Evolutionary conservation across 2,329 filamentous ascomycete genomes (phyloP).

Genomic region (Fusarium sp.): DNA sequence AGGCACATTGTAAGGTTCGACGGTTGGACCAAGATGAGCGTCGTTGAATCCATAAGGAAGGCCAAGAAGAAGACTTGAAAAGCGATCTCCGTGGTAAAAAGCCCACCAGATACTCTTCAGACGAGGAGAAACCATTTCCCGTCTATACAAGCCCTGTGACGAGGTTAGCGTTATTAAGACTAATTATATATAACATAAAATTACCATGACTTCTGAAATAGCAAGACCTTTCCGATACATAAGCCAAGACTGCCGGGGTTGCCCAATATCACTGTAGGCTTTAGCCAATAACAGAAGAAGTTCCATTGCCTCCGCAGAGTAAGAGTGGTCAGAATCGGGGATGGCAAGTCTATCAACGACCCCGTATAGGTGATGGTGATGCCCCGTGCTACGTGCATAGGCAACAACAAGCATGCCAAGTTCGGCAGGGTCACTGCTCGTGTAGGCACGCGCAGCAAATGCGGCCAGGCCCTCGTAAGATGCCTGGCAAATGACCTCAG

Average conservation of each 20-base stretch:
- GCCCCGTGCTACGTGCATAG: background rate
- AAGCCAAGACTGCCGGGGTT: background rate
- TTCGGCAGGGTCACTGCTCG: background rate
- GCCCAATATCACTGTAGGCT: background rate
- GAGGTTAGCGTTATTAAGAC: fast-evolving
- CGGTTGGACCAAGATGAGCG: background rate
- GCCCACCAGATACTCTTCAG: background rate
- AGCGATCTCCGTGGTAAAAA: background rate
- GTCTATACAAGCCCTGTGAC: background rate
- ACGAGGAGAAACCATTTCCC: background rate
- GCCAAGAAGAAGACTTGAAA: background rate
- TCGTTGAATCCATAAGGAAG: background rate
- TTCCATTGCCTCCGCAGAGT: background rate
- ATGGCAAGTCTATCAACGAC: background rate
- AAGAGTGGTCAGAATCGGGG: background rate
- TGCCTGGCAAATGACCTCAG: background rate
- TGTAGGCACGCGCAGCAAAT: background rate
- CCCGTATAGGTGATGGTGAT: background rate
- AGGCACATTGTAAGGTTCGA: background rate
- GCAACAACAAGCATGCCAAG: background rate
- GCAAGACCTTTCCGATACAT: background rate
- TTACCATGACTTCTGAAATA: background rate
- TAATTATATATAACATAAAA: fast-evolving
- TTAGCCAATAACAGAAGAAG: background rate
- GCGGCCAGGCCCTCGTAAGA: background rate